These are phyloP conservation scores for Eimeria falciformis DNA, from an alignment of 169 alveolate genomes.

Conservation along the genomic window DNA sequence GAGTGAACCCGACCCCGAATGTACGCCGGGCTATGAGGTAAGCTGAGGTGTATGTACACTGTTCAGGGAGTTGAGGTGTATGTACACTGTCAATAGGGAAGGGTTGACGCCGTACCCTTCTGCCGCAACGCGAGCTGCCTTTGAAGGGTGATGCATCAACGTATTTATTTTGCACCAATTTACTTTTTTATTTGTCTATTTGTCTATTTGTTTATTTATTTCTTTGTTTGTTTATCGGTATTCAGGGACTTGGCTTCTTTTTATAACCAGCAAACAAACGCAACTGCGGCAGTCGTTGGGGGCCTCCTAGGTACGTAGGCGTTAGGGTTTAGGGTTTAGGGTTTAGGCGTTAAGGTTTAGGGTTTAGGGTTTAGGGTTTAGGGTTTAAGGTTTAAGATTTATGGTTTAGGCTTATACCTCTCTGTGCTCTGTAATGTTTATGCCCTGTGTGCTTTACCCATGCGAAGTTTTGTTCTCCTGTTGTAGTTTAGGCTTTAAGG, in stretches of 20 bases:
- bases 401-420: not conserved
- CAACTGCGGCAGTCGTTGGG: not conserved
- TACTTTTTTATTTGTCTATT: too few species aligned
- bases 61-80: not conserved
- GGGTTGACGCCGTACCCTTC: too few species aligned
- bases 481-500: too few species aligned
- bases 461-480: too few species aligned
- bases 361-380: too few species aligned
- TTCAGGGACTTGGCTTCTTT: too few species aligned
- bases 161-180: not conserved
- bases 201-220: too few species aligned
- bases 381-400: not conserved
- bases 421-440: too few species aligned
- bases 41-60: not conserved
- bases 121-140: too few species aligned
- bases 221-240: not conserved
- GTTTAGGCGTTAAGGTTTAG: constrained; percentile 21
- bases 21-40: not conserved
- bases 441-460: too few species aligned
- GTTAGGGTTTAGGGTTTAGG: constrained; percentile 30
- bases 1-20: not conserved
- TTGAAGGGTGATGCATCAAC: too few species aligned
- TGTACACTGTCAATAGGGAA: too few species aligned
- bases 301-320: constrained; percentile 9
- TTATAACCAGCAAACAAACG: not conserved